Evolutionary conservation across 495 filamentous ascomycete genomes (phyloP).

Genomic region (Talaromyces liani): DNA sequence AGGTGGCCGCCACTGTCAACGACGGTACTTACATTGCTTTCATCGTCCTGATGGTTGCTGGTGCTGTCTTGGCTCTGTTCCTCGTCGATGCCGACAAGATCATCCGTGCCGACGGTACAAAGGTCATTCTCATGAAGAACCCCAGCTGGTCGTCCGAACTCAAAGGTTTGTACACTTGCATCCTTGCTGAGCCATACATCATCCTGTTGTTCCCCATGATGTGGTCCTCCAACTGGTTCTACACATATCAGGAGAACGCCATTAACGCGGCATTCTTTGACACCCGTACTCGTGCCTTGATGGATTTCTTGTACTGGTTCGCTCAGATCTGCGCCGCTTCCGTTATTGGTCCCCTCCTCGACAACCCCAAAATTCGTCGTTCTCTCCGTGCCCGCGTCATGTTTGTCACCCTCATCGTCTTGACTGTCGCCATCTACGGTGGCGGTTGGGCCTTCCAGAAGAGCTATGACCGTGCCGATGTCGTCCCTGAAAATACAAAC

Average conservation of each 20-base stretch:
- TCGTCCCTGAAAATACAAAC: conserved; percentile 10
- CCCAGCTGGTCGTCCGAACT: conserved; percentile 55
- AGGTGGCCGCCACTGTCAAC: conserved; percentile 26
- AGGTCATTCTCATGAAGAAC: conserved; percentile 75
- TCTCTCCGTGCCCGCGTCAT: conserved; percentile 31
- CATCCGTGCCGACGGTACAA: conserved; percentile 67
- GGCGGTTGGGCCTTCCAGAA: conserved; percentile 46
- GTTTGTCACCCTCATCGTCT: conserved; percentile 28
- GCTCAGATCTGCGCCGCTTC: conserved; percentile 44
- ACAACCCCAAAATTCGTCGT: conserved; percentile 30
- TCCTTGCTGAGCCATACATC: conserved; percentile 30
- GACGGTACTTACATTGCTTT: conserved; percentile 48
- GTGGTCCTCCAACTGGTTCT: conserved; percentile 69
- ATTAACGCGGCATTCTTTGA: conserved; percentile 41
- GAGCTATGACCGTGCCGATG: conserved; percentile 28
- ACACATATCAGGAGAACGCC: conserved; percentile 61
- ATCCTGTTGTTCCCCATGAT: conserved; percentile 46
- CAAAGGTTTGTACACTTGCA: conserved; percentile 32
- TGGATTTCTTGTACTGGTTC: conserved; percentile 44
- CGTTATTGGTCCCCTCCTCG: conserved; percentile 38
- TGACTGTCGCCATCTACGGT: conserved; percentile 42
- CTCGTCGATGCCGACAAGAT: conserved; percentile 57
- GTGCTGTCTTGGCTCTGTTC: conserved; percentile 52
- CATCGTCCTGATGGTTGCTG: conserved; percentile 39
- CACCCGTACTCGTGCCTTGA: conserved; percentile 38